Conservation (phyloP, 1,284 basidiomycete species). For the Cryptococcus jaspeensis region DNA sequence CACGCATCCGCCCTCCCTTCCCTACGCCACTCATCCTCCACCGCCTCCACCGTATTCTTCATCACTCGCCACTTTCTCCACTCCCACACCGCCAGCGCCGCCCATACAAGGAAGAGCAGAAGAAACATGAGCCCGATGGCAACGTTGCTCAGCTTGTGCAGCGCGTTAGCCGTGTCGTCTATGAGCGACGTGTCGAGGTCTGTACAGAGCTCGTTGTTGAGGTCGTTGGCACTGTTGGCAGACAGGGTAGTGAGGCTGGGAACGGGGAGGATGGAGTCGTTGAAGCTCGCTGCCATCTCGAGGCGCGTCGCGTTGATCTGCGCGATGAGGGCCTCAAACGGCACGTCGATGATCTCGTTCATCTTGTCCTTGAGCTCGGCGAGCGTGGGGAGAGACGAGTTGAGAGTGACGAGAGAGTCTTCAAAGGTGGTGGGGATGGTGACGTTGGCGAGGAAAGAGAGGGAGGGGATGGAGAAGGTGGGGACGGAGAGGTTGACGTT, state of each 20-base stretch:
- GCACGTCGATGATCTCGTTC: constrained; percentile 70
- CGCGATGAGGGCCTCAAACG: constrained; percentile 78
- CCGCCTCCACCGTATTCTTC: constrained; percentile 34
- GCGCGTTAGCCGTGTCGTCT: constrained; percentile 73
- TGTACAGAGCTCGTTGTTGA: constrained; percentile 58
- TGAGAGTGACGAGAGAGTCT: constrained; percentile 69
- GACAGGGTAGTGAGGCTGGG: constrained; percentile 52
- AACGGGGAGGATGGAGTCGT: constrained; percentile 68
- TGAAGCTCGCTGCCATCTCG: constrained; percentile 61
- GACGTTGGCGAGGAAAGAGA: constrained; percentile 72
- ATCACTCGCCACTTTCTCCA: constrained; percentile 46
- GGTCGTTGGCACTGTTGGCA: constrained; percentile 18
- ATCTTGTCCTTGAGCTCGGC: constrained; percentile 71
- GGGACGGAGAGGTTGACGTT: constrained; percentile 64
- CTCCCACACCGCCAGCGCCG: constrained; percentile 45
- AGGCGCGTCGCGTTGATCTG: constrained; percentile 83
- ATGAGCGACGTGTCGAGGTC: constrained; percentile 76
- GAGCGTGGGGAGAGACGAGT: constrained; percentile 76
- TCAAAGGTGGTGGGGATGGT: constrained; percentile 77
- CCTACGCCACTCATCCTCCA: constrained; percentile 37
- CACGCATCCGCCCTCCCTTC: constrained; percentile 33
- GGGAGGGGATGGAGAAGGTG: constrained; percentile 67
- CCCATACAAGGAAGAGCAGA: constrained; percentile 45
- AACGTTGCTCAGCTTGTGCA: constrained; percentile 73
- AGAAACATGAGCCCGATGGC: constrained; percentile 65